Evolutionary conservation across 2,329 filamentous ascomycete genomes (phyloP), one percentile per base, ranked within the genome.

Genomic region (Xylaria arbuscula): DNA sequence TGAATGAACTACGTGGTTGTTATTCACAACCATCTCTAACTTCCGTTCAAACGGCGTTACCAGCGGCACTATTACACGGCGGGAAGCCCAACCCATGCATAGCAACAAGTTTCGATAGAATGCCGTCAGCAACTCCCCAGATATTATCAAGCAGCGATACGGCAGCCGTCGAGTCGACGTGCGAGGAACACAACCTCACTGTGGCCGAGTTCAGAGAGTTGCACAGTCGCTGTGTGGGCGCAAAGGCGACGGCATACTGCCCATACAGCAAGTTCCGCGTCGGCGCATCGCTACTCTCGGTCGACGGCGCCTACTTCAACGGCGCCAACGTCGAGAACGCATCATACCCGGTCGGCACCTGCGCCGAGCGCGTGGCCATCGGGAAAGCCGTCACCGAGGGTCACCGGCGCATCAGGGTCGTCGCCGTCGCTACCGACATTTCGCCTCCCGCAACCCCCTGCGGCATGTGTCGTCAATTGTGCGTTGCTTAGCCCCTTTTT

Each of bases 401-500:
- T 2, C 81, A 87, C 72, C 81, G 80, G 40, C 76, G 74, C 36
- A 93, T 97, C 81, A 90, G 89, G 76, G 95, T 94, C 22, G 81
- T 99, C 24, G 95, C 92, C 17, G 94, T 99, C 3, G 88, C 92
- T 7, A 97, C 94, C 6, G 92, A 98, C 78, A 91, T 92, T 50
- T 81, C 80, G 38, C 88, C 89, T 36, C 89, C 90, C 3, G 87
- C 87, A 56, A 90, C 90, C 70, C 96, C 96, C 0, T 99, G 96
- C 78, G 96, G 96, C 64, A 98, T 97, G 94, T 98, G 95, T 80
- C 86, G 95, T 75, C 95, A 98, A 79, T 97, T 95, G 91, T 93
- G 78, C 83, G 88, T 85, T 38, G 8, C 13, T 42, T 17, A 28
- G 28, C 38, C 28, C 17, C 32, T 32, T 24, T 22, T 54, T 38